These are phyloP conservation scores for Ophioceras dolichostomum DNA, from an alignment of 2,329 filamentous ascomycete species.

Conservation along the genomic window DNA sequence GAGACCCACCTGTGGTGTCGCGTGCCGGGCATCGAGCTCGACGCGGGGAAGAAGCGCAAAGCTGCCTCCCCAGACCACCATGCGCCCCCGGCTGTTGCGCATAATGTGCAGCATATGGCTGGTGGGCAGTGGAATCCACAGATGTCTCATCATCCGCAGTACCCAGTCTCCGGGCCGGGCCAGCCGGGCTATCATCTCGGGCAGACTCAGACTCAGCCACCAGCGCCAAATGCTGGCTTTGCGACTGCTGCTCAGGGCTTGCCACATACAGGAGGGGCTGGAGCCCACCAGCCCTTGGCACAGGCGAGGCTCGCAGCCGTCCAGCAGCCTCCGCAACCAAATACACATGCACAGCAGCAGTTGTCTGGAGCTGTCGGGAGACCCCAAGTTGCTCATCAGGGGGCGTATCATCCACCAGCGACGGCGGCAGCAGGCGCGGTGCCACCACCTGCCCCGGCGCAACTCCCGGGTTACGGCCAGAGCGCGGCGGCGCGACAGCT, in stretches of 20 bases:
- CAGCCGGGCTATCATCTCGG: no score
- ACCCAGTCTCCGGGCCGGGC: no score
- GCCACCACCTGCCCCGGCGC: no score
- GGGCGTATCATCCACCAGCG: no score
- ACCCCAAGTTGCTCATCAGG: no score
- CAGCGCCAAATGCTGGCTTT: no score
- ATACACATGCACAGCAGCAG: no score
- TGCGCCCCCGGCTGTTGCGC: no score
- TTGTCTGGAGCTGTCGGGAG: no score
- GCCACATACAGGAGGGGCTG: constrained; percentile 1
- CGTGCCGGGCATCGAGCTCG: constrained; percentile 43
- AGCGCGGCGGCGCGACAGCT: constrained; percentile 8
- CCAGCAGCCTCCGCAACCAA: constrained; percentile 7
- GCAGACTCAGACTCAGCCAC: no score
- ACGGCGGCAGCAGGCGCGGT: no score
- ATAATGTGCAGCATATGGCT: no score
- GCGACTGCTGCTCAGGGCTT: constrained; percentile 6
- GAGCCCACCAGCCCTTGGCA: constrained; percentile 6
- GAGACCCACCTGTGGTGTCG: constrained; percentile 44
- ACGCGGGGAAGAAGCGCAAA: constrained; percentile 48
- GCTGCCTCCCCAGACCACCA: constrained; percentile 37
- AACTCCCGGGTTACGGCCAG: constrained; percentile 13
- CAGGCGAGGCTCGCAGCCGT: constrained; percentile 5
- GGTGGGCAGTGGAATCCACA: constrained; percentile 7
- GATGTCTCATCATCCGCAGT: constrained; percentile 9